These are phyloP conservation scores for Hericium erinaceus DNA, from an alignment of 768 basidiomycete genomes.

Conservation along the genomic window DNA sequence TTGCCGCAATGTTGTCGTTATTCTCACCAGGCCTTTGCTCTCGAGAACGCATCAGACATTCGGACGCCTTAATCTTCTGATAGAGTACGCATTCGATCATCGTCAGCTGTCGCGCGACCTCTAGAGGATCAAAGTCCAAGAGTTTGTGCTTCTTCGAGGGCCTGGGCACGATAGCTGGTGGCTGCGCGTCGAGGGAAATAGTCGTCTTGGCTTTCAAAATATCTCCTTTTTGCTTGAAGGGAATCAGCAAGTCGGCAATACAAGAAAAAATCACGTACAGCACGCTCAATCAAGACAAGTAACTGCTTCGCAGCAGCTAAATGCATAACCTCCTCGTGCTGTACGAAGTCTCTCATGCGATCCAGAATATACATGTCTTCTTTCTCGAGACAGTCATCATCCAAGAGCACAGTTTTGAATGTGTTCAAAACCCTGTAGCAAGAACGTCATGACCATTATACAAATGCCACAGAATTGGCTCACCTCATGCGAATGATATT, in stretches of 20 bases:
- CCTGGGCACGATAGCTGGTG: conserved; percentile 69
- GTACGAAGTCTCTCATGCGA: conserved; percentile 72
- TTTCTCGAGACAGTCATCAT: conserved; percentile 76
- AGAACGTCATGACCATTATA: neutral
- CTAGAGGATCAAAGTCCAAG: conserved; percentile 78
- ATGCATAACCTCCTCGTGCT: conserved; percentile 51
- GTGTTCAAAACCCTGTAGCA: conserved; percentile 73
- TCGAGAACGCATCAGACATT: conserved; percentile 79
- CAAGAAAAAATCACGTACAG: conserved; percentile 40
- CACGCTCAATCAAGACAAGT: conserved; percentile 64
- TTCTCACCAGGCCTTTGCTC: conserved; percentile 60
- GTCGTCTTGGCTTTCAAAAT: conserved; percentile 46
- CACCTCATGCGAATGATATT: conserved; percentile 82
- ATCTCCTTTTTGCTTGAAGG: conserved; percentile 41
- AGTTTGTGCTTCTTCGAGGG: conserved; percentile 67
- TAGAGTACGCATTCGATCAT: conserved; percentile 84
- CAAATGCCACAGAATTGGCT: conserved; percentile 16
- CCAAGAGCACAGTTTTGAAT: conserved; percentile 81
- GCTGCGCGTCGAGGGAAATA: conserved; percentile 51
- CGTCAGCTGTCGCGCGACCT: conserved; percentile 88
- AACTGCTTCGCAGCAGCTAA: conserved; percentile 71
- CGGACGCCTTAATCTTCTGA: conserved; percentile 80
- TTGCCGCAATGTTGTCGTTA: conserved; percentile 75
- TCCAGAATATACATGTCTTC: conserved; percentile 79
- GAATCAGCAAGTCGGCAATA: too few relatives aligned